Evolutionary conservation across 2,329 filamentous ascomycete genomes (phyloP).

Genomic region (Penicillium italicum): DNA sequence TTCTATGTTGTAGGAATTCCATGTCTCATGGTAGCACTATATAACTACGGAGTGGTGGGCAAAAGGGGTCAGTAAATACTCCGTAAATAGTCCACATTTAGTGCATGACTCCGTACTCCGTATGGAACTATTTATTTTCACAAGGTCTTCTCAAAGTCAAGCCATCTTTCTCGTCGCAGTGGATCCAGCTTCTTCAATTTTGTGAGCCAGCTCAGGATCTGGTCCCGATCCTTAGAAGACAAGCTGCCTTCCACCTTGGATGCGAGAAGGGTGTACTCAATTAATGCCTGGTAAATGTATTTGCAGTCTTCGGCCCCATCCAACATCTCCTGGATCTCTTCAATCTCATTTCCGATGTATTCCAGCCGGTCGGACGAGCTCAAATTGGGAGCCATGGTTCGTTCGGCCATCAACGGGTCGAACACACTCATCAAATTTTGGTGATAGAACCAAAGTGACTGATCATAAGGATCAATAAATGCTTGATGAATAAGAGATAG

Average conservation of each 20-base stretch:
- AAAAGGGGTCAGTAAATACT: too few species aligned
- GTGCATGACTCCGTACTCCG: too few species aligned
- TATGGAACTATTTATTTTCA: constrained; percentile 24
- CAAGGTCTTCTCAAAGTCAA: constrained; percentile 57
- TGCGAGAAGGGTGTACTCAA: constrained; percentile 68
- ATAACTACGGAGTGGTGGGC: too few species aligned
- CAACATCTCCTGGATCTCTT: constrained; percentile 65
- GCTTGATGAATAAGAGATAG: constrained; percentile 71
- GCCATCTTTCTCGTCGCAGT: constrained; percentile 70
- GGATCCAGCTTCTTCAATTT: constrained; percentile 69
- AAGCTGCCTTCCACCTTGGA: constrained; percentile 48
- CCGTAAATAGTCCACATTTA: neutral
- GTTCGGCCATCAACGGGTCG: constrained; percentile 47
- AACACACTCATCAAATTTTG: constrained; percentile 76
- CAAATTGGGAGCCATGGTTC: constrained; percentile 64
- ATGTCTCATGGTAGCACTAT: neutral
- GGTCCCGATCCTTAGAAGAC: constrained; percentile 42
- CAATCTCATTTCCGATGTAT: constrained; percentile 68
- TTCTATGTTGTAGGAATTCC: neutral
- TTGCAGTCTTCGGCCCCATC: constrained; percentile 70
- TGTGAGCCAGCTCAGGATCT: constrained; percentile 58
- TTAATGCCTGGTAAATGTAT: constrained; percentile 83
- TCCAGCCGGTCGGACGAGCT: constrained; percentile 57
- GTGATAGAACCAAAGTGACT: constrained; percentile 97
- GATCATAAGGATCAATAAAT: constrained; percentile 86